Evolutionary conservation across 352 stramenopile species (phyloP).

Genomic region (Phytophthora boehmeriae): DNA sequence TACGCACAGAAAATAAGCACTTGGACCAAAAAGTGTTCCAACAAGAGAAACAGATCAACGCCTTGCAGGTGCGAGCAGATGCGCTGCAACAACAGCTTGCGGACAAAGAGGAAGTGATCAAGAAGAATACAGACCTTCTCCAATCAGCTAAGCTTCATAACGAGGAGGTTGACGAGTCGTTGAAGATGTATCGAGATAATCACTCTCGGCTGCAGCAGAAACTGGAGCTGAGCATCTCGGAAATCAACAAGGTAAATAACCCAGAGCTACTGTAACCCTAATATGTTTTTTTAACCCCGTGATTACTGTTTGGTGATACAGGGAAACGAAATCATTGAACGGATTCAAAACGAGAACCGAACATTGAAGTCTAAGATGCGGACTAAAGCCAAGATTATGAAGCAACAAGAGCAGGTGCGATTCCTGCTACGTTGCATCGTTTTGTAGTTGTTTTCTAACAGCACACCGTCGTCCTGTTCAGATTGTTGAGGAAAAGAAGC

Average conservation of each 20-base stretch:
- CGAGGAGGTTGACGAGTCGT: conserved; percentile 84
- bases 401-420: conserved; percentile 83
- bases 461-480: conserved; percentile 21
- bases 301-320: conserved; percentile 16
- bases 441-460: conserved; percentile 1
- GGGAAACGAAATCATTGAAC: conserved; percentile 91
- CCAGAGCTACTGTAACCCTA: neutral
- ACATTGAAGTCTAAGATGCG: conserved; percentile 81
- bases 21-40: conserved; percentile 82
- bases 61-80: conserved; percentile 69
- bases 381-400: conserved; percentile 90
- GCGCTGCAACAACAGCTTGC: conserved; percentile 78
- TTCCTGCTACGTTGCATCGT: neutral
- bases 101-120: conserved; percentile 79
- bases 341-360: conserved; percentile 85
- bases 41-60: conserved; percentile 85
- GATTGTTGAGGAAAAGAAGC: conserved; percentile 81
- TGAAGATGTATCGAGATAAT: conserved; percentile 90
- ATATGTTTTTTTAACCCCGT: no score
- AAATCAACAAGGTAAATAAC: conserved; percentile 88
- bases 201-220: conserved; percentile 86
- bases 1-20: conserved; percentile 78
- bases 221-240: conserved; percentile 86
- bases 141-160: conserved; percentile 73
- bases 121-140: conserved; percentile 75